Evolutionary conservation across 768 basidiomycete species (phyloP).

Genomic region (Exsudoporus frostii): DNA sequence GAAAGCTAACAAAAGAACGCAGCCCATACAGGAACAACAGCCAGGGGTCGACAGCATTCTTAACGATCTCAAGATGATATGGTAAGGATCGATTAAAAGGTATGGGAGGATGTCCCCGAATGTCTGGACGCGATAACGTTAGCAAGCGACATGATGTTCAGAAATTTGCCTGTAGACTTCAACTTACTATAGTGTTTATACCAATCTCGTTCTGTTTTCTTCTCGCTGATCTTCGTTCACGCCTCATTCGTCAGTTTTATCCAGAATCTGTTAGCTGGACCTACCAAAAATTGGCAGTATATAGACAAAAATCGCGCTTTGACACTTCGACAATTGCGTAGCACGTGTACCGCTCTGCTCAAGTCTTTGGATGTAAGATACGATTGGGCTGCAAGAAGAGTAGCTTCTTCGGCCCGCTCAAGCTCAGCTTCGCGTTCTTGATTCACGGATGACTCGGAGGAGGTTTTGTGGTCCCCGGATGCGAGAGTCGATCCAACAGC

Average conservation of each 20-base stretch:
- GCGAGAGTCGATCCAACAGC: constrained; percentile 34
- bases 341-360: constrained; percentile 61
- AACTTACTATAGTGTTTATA: constrained; percentile 73
- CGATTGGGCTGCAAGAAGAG: constrained; percentile 65
- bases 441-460: constrained; percentile 23
- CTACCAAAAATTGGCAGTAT: constrained; percentile 85
- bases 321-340: constrained; percentile 63
- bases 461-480: constrained; percentile 5
- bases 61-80: constrained; percentile 58
- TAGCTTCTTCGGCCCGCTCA: constrained; percentile 66
- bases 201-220: constrained; percentile 79
- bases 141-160: not conserved
- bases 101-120: constrained; percentile 63
- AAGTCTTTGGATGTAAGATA: constrained; percentile 80
- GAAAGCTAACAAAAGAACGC: not conserved
- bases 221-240: constrained; percentile 68
- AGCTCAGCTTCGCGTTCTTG: constrained; percentile 41
- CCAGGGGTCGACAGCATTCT: constrained; percentile 70
- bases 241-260: constrained; percentile 4
- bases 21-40: constrained; percentile 67
- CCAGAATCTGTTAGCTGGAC: constrained; percentile 25
- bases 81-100: constrained; percentile 61
- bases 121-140: constrained; percentile 41
- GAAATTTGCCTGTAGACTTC: not conserved
- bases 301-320: constrained; percentile 74